These are phyloP conservation scores for Lentinula boryana DNA, from an alignment of 768 basidiomycete species.

Conservation along the genomic window DNA sequence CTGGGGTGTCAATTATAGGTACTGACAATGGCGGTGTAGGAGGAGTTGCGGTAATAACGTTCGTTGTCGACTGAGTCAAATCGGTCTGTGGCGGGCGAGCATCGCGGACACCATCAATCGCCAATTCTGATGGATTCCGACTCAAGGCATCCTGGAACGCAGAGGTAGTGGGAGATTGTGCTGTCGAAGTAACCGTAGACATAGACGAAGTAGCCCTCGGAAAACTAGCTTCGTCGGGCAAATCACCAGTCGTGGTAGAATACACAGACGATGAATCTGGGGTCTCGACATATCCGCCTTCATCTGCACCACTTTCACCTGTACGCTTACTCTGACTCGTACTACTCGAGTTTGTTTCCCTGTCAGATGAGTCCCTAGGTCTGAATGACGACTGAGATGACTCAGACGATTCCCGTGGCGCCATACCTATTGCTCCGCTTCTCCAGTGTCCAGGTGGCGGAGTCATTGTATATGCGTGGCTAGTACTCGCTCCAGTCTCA, in stretches of 20 bases:
- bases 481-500: not conserved
- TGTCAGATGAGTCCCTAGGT: slow-evolving; percentile 8
- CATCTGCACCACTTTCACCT: slow-evolving; percentile 2
- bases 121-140: not conserved
- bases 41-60: no score
- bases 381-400: not conserved
- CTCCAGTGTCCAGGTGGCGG: slow-evolving; percentile 34
- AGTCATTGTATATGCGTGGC: slow-evolving; percentile 25
- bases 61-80: not conserved
- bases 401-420: slow-evolving; percentile 2
- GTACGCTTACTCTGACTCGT: slow-evolving; percentile 4
- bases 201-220: slow-evolving; percentile 44
- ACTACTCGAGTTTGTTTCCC: slow-evolving; percentile 16
- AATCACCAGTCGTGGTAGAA: slow-evolving; percentile 19
- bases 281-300: not conserved
- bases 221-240: slow-evolving; percentile 20
- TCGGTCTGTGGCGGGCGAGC: not conserved
- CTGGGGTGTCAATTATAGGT: not conserved
- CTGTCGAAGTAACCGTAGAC: slow-evolving; percentile 26
- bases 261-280: not conserved
- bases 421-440: not conserved
- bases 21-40: not conserved
- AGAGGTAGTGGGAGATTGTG: slow-evolving; percentile 67
- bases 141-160: slow-evolving; percentile 66
- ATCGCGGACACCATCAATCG: not conserved